Evolutionary conservation across 2,329 filamentous ascomycete species (phyloP).

Genomic region (Hypoxylon sp.): DNA sequence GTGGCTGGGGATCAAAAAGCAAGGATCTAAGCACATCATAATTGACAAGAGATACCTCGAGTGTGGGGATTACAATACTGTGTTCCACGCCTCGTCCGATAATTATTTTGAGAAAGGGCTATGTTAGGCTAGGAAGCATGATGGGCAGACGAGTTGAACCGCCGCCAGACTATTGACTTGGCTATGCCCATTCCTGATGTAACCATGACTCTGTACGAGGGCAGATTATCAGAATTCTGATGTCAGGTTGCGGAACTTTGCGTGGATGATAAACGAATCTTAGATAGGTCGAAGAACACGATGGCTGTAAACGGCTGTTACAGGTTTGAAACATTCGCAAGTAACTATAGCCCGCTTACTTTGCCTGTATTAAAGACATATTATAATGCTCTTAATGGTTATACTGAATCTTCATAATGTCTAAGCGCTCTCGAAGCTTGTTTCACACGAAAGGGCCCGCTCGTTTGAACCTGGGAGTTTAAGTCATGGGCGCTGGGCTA

Average conservation of each 20-base stretch:
- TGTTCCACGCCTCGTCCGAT: slow-evolving; percentile 4
- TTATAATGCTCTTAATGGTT: no score
- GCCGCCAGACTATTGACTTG: slow-evolving; percentile 28
- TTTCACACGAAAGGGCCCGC: slow-evolving; percentile 30
- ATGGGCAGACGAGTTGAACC: slow-evolving; percentile 14
- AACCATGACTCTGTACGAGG: slow-evolving; percentile 11
- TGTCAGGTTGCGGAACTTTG: no score
- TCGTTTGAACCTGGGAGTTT: slow-evolving; percentile 21
- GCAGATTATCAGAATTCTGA: no score
- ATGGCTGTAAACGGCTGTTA: no score
- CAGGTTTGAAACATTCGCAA: no score
- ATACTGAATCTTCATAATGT: no score
- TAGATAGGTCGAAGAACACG: background rate
- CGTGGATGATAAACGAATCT: background rate
- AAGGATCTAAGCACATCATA: slow-evolving; percentile 27
- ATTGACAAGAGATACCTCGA: slow-evolving; percentile 16
- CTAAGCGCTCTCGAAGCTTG: slow-evolving; percentile 22
- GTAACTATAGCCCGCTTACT: no score
- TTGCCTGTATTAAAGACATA: no score
- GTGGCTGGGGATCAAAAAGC: slow-evolving; percentile 23
- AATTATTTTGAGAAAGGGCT: slow-evolving; percentile 17
- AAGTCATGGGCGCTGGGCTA: slow-evolving; percentile 19
- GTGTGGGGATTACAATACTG: slow-evolving; percentile 20
- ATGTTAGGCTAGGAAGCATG: slow-evolving; percentile 20
- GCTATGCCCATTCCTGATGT: slow-evolving; percentile 6